These are phyloP conservation scores for Dissophora ornata DNA, from an alignment of 192 early-diverging fungal species.

Conservation along the genomic window DNA sequence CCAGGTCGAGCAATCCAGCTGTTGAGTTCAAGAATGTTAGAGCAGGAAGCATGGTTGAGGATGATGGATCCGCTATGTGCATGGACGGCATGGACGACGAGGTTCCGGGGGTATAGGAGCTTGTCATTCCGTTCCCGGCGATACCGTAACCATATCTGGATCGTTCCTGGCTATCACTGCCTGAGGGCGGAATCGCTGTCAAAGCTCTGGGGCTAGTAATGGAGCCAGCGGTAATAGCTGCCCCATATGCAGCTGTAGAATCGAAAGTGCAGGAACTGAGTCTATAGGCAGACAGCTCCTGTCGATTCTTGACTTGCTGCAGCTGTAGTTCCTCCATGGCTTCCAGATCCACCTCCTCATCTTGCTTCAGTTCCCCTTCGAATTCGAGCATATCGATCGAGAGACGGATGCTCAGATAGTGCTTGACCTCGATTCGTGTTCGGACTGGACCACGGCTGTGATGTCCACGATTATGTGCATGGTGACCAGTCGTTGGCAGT, in stretches of 20 bases:
- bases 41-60: slow-evolving; percentile 1
- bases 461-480: no score
- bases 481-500: no score
- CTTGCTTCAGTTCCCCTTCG: slow-evolving; percentile 29
- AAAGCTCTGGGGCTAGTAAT: no score
- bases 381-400: slow-evolving; percentile 45
- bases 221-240: no score
- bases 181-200: no score
- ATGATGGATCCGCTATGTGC: background rate
- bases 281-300: slow-evolving; percentile 21
- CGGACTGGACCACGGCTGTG: no score
- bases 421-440: slow-evolving; percentile 42
- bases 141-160: background rate
- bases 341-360: slow-evolving; percentile 19
- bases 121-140: background rate
- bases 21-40: slow-evolving; percentile 28
- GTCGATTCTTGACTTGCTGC: slow-evolving; percentile 17
- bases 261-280: no score
- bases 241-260: no score
- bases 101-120: background rate
- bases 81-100: no score
- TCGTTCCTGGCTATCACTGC: no score
- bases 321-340: slow-evolving; percentile 39
- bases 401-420: slow-evolving; percentile 38
- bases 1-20: slow-evolving; percentile 13